Conservation (phyloP, 2,329 filamentous ascomycete species). For the Bretziella fagacearum region DNA sequence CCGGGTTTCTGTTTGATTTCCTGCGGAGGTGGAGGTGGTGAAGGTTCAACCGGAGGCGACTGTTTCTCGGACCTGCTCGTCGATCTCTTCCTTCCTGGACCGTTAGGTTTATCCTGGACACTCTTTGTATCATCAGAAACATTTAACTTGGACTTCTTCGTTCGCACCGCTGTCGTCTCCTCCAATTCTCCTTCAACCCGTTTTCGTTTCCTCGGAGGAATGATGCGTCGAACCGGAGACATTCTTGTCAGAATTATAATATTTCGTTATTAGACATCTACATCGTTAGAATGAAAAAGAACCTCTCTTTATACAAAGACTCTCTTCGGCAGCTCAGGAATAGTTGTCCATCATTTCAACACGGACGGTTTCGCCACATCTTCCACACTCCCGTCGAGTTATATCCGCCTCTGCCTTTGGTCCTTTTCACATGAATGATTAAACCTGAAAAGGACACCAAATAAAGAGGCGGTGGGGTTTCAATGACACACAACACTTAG, state of each 20-base stretch:
- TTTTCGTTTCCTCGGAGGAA: background rate
- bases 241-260: background rate
- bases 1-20: background rate
- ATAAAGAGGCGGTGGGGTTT: constrained; percentile 1
- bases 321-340: constrained; percentile 2
- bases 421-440: background rate
- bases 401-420: constrained; percentile 6
- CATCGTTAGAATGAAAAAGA: too few species aligned
- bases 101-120: background rate
- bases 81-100: background rate
- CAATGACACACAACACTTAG: background rate
- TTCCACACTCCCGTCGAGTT: background rate
- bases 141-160: too few species aligned
- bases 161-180: too few species aligned
- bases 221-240: background rate
- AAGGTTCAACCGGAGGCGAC: background rate
- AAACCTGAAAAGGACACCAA: constrained; percentile 1
- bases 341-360: constrained; percentile 1
- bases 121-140: too few species aligned
- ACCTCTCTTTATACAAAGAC: too few species aligned
- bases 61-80: background rate
- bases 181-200: too few species aligned
- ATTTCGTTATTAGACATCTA: background rate
- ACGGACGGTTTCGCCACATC: background rate
- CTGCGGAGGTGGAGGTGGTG: background rate